A percentile compares a stretch with the other conserved stretches of the same genome.
These are phyloP conservation scores for Phytophthora brassicae DNA, from an alignment of 352 stramenopile genomes.

Conservation along the genomic window DNA sequence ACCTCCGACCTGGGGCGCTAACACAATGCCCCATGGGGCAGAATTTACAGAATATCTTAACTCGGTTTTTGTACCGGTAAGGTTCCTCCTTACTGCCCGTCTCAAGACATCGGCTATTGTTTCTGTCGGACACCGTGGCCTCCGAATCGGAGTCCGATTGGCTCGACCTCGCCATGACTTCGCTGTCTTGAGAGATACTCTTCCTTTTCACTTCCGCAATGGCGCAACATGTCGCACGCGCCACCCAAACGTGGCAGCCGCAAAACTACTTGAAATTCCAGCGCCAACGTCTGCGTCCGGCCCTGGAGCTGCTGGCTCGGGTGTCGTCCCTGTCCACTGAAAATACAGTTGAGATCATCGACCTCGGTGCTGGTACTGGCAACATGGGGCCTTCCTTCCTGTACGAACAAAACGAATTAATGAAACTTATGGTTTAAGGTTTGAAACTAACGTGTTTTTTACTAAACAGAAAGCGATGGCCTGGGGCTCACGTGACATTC, in stretches of 20 bases:
- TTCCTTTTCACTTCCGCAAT: neutral
- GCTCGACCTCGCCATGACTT: too few relatives aligned
- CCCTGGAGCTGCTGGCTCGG: neutral
- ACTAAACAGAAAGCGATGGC: neutral
- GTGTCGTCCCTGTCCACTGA: neutral
- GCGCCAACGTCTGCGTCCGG: neutral
- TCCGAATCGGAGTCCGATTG: too few relatives aligned
- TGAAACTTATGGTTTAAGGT: too few relatives aligned
- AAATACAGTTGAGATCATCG: neutral
- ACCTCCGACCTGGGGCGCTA: too few relatives aligned
- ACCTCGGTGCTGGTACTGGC: neutral
- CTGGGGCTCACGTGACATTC: neutral
- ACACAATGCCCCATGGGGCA: too few relatives aligned
- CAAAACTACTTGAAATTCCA: conserved; percentile 10
- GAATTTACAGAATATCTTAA: too few relatives aligned
- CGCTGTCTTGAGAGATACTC: too few relatives aligned
- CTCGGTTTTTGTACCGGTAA: too few relatives aligned
- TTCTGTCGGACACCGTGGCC: too few relatives aligned
- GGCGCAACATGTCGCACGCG: neutral
- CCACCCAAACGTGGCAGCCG: neutral
- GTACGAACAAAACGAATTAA: neutral
- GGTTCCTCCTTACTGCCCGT: too few relatives aligned
- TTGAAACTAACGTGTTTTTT: neutral
- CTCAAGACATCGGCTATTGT: too few relatives aligned
- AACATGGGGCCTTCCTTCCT: neutral